Evolutionary conservation across 495 filamentous ascomycete genomes (phyloP), one percentile per base, ranked within the genome.

Genomic region (Annulohypoxylon bovei): DNA sequence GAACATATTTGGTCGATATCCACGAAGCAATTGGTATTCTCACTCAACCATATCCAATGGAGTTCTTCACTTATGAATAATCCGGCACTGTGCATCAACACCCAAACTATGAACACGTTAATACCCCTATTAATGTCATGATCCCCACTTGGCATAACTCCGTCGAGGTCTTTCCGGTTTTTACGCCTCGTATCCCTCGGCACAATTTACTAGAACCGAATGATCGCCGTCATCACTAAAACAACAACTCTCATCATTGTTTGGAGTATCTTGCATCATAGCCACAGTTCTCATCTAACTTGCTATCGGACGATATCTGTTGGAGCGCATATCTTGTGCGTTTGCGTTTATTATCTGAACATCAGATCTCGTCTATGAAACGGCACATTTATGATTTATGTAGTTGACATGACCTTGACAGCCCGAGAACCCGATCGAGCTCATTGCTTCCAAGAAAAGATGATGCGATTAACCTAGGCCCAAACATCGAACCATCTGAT

Each of bases 401-500:
- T 16, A 27, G 11, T 30, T 1, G 12, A 27, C 9, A 28, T 50
- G 14, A 23, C 23, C 23, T n/a, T n/a, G n/a, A n/a, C n/a, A n/a
- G n/a, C n/a, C 46, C 12, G 14, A 27, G 14, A 12, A 50, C 28
- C 23, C 23, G 1, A 50, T 4, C 18, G 8, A 25, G 4, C 44
- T 23, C 11, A 47, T 18, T 18, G n/a, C 44, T 18, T 16, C 44
- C 6, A 25, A 3, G 20, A 47, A 25, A 8, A 23, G 16, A 47
- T 47, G 4, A 25, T 4, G 8, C 18, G 44, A 22, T 22, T 23
- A 25, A 25, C 44, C 14, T 65, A 76, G 4, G 67, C 65, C 71
- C 71, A 76, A 8, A 72, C 64, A 60, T 88, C 84, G 77, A 93
- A 93, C 91, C 91, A 94, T 64, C 79, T 72, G 50, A 92, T 81